Base-by-base conservation (phyloP, 2,329 filamentous ascomycete genomes). In the Biscogniauxia mediterranea region DNA sequence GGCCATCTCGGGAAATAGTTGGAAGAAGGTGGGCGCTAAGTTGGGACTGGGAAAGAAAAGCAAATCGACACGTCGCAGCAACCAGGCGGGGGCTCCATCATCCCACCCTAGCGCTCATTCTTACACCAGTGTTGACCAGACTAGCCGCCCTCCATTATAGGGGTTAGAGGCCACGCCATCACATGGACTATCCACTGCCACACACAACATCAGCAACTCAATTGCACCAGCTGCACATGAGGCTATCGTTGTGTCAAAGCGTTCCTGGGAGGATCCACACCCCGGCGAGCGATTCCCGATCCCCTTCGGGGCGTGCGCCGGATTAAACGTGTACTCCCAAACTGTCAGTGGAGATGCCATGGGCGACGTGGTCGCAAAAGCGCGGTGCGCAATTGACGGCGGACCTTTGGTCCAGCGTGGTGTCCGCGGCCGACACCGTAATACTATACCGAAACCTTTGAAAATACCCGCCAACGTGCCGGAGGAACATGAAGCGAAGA, bases 21-120 rank as follows among this genome's bases (percentile, higher is more conserved):
- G 86, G 86, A 88, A 87, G 75, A 87, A 85, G 70, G 82, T 89
- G 70, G 81, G 85, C 19, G 84, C 83, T 6, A 88, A 85, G 66
- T 74, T 89, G 3, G 85, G 86, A 2, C 79, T 87, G 60, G 81
- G 80, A 57, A 81, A 81, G 69, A 87, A 84, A 72, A 77, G 74
- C 62, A 80, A 80, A 53, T 79, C 77, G 15, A 77, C 77, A 28
- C 78, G 76, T 55, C 79, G 80, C 25, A 75, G 79, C 26, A 75
- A 76, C 23, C 76, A 77, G 1, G 73, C 78, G 2, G 80, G 77
- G 53, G 79, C 82, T n/a, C 79, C 80, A 17, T 79, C 79, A 2
- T 73, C 74, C 73, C 50, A 66, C 70, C 56, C 73, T 72, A 68
- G 72, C 56, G 52, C 59, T 50, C 20, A 56, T n/a, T 42, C 32